Percentiles rank a stretch among this genome's conserved stretches.
These are phyloP conservation scores for Sporisorium sorghi DNA, from an alignment of 1,284 basidiomycete genomes.

Conservation along the genomic window DNA sequence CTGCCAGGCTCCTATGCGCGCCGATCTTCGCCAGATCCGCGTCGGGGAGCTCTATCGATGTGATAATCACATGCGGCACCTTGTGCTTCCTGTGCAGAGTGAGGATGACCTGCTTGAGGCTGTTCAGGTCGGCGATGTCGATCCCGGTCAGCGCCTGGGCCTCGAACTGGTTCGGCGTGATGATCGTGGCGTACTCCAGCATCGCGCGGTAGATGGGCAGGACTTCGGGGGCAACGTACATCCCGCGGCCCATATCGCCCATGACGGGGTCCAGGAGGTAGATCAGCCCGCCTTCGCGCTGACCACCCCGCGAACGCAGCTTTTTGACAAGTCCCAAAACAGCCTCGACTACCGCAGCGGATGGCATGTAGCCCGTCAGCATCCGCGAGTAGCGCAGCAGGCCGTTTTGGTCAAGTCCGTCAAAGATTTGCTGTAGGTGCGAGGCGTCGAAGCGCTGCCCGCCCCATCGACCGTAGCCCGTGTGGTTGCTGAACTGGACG, in stretches of 20 bases:
- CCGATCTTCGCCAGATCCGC: conserved; percentile 54
- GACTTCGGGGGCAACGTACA: conserved; percentile 89
- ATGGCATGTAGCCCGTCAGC: conserved; percentile 80
- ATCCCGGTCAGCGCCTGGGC: conserved; percentile 75
- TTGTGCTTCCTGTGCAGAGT: conserved; percentile 80
- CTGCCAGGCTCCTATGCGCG: conserved; percentile 27
- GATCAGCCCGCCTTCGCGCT: conserved; percentile 72
- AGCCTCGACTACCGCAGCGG: conserved; percentile 80
- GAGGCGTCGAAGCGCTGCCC: conserved; percentile 69
- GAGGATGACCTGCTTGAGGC: conserved; percentile 78
- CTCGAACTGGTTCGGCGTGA: conserved; percentile 98
- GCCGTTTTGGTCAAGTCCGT: conserved; percentile 59
- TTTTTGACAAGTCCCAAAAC: conserved; percentile 77
- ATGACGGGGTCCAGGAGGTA: conserved; percentile 83
- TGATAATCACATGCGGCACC: conserved; percentile 89
- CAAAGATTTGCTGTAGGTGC: conserved; percentile 69
- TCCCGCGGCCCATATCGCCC: conserved; percentile 72
- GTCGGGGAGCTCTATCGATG: conserved; percentile 76
- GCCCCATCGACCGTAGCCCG: conserved; percentile 75
- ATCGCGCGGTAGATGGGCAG: conserved; percentile 87
- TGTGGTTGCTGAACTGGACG: conserved; percentile 83
- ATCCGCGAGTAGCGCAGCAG: conserved; percentile 60
- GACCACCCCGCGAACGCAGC: conserved; percentile 74
- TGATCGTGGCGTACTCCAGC: conserved; percentile 84
- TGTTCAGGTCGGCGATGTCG: conserved; percentile 76